A percentile compares a stretch with the other conserved stretches of the same genome.
phyloP scores from a whole-genome alignment of 768 basidiomycete species.

The Hebeloma cylindrosporum region DNA sequence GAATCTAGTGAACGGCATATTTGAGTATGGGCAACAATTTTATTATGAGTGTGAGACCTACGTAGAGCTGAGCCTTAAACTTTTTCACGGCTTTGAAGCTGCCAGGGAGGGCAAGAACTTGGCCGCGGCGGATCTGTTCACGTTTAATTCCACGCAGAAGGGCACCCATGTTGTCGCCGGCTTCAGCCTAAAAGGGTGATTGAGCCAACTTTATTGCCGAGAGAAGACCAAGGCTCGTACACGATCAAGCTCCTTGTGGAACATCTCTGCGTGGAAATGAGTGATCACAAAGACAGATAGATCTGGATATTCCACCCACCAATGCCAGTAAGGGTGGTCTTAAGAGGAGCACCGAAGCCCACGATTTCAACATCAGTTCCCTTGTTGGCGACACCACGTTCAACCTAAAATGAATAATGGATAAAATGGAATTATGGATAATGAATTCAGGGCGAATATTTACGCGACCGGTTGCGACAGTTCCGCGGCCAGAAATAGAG shows the following conservation, averaged over 20 bases:
- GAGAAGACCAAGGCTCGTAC: conserved; percentile 39
- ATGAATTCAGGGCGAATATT: too few species aligned
- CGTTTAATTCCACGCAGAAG: conserved; percentile 96
- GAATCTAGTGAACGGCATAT: conserved; percentile 43
- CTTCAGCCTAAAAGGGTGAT: conserved; percentile 66
- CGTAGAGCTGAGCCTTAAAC: conserved; percentile 92
- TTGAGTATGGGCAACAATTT: background rate
- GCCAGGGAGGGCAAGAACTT: conserved; percentile 86
- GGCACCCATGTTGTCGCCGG: conserved; percentile 99
- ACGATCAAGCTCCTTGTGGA: conserved; percentile 98
- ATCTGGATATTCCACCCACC: conserved; percentile 43
- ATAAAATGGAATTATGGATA: background rate
- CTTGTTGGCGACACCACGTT: conserved; percentile 89
- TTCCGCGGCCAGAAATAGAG: conserved; percentile 98
- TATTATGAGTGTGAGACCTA: conserved; percentile 40
- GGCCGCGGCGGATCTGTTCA: conserved; percentile 92
- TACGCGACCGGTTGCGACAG: conserved; percentile 93
- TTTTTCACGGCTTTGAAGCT: conserved; percentile 93
- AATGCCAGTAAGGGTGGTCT: conserved; percentile 95
- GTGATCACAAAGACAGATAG: background rate
- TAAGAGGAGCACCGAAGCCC: conserved; percentile 77
- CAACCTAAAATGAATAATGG: conserved; percentile 52
- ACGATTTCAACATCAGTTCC: conserved; percentile 93
- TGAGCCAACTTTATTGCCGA: background rate
- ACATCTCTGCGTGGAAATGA: conserved; percentile 71